Evolutionary conservation across 768 basidiomycete genomes (phyloP).

Genomic region (Russula vinacea): DNA sequence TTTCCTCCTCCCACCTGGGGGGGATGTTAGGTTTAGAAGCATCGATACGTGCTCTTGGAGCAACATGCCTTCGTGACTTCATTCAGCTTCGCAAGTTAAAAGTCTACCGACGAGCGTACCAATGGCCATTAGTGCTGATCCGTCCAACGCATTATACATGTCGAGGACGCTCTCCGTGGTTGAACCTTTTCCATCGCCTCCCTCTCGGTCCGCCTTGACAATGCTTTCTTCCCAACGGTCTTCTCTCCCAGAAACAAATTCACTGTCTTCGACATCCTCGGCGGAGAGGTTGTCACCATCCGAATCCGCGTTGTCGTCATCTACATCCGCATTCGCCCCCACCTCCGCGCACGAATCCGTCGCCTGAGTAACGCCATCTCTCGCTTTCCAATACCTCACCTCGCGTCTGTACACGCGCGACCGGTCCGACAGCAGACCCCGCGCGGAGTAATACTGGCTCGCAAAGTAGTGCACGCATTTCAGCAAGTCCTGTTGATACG

Average conservation of each 20-base stretch:
- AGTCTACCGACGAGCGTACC: constrained; percentile 43
- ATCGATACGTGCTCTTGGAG: constrained; percentile 61
- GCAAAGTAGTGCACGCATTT: constrained; percentile 53
- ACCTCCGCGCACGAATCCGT: constrained; percentile 21
- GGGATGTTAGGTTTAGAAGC: constrained; percentile 43
- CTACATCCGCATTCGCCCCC: constrained; percentile 25
- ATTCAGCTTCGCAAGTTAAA: background rate
- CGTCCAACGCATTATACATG: constrained; percentile 76
- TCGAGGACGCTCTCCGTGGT: constrained; percentile 39
- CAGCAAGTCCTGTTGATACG: constrained; percentile 45
- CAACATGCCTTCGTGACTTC: constrained; percentile 50
- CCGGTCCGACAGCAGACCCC: constrained; percentile 55
- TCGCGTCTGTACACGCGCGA: constrained; percentile 46
- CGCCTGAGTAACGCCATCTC: constrained; percentile 8
- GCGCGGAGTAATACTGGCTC: constrained; percentile 56
- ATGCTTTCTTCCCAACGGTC: constrained; percentile 25
- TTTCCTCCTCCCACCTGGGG: constrained; percentile 46
- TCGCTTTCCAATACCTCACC: constrained; percentile 38
- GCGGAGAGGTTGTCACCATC: constrained; percentile 29
- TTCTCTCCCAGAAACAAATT: constrained; percentile 18
- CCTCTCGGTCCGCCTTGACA: constrained; percentile 22
- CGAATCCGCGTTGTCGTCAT: too few species aligned
- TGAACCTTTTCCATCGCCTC: constrained; percentile 27
- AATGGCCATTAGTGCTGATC: constrained; percentile 68
- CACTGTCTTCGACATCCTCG: constrained; percentile 5